A percentile compares a stretch with the other conserved stretches of the same genome.
These are phyloP conservation scores for Gastroboletus turbinatus DNA, from an alignment of 1,284 basidiomycete genomes.

Conservation along the genomic window DNA sequence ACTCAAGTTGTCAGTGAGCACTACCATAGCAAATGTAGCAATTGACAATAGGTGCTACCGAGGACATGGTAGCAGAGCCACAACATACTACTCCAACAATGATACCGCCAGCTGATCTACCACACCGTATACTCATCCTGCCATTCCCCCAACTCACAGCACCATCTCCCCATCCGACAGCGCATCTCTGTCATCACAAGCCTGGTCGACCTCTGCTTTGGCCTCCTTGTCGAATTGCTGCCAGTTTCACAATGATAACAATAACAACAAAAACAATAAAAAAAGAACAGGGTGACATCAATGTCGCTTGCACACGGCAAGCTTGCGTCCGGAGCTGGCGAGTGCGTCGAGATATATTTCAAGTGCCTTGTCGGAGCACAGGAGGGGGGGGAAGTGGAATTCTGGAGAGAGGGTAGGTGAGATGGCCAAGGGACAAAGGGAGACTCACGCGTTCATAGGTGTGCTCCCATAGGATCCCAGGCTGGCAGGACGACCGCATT, in stretches of 20 bases:
- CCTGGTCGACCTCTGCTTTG: conserved; percentile 87
- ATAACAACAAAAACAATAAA: too few species aligned
- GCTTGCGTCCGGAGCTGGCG: conserved; percentile 55
- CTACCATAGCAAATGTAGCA: too few species aligned
- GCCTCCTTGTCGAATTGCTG: conserved; percentile 91
- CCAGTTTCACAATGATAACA: not conserved
- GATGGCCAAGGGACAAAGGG: not conserved
- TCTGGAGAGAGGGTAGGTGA: conserved; percentile 40
- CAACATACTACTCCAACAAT: too few species aligned
- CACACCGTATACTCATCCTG: too few species aligned
- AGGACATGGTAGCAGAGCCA: too few species aligned
- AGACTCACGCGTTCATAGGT: conserved; percentile 75
- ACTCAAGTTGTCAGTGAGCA: too few species aligned
- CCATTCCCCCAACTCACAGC: too few species aligned
- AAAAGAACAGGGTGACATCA: conserved; percentile 1
- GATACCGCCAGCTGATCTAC: too few species aligned
- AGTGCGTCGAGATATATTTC: conserved; percentile 68
- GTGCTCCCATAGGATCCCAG: conserved; percentile 92
- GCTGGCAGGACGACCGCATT: conserved; percentile 69
- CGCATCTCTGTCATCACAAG: too few species aligned
- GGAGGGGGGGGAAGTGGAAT: conserved; percentile 61
- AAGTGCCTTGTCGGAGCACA: conserved; percentile 69
- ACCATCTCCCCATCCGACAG: too few species aligned
- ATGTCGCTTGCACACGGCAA: conserved; percentile 68
- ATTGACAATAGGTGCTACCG: too few species aligned